Conservation (phyloP, 345 rosid species). For the Psidium friedrichsthalianum region DNA sequence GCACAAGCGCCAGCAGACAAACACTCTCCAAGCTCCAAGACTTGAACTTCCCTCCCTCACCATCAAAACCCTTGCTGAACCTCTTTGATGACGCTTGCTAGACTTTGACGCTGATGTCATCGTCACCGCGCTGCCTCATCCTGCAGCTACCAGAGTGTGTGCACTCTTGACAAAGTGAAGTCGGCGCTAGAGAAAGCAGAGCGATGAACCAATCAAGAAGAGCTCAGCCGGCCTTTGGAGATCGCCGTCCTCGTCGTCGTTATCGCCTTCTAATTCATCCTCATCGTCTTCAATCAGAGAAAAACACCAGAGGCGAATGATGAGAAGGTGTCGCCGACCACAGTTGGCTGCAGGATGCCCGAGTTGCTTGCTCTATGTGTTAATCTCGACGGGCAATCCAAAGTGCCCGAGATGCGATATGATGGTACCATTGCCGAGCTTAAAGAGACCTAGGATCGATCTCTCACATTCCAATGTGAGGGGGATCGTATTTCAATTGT, state of each 20-base stretch:
- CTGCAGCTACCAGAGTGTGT: constrained; percentile 55
- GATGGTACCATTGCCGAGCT: constrained; percentile 17
- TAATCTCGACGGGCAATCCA: constrained; percentile 51
- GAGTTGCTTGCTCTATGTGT: constrained; percentile 69
- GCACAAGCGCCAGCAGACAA: background rate
- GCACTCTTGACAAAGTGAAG: constrained; percentile 88
- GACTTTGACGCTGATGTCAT: constrained; percentile 31
- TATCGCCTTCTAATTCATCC: constrained; percentile 34
- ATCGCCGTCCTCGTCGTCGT: constrained; percentile 2
- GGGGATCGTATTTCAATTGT: background rate
- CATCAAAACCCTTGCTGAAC: constrained; percentile 13
- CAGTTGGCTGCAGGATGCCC: constrained; percentile 76
- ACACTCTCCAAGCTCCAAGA: constrained; percentile 19
- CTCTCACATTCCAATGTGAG: constrained; percentile 36
- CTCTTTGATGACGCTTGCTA: constrained; percentile 32
- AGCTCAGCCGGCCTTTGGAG: constrained; percentile 27
- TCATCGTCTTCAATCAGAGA: constrained; percentile 27
- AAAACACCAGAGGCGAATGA: constrained; percentile 6
- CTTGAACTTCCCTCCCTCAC: constrained; percentile 38
- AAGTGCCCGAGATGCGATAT: constrained; percentile 49
- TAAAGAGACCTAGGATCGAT: constrained; percentile 35
- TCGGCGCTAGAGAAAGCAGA: constrained; percentile 63
- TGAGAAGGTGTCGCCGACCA: constrained; percentile 10
- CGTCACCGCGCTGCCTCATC: constrained; percentile 9
- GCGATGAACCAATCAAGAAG: constrained; percentile 31